phyloP scores from a whole-genome alignment of 2,329 filamentous ascomycete genomes.

The Ophiocordyceps polyrhachis-furcata region DNA sequence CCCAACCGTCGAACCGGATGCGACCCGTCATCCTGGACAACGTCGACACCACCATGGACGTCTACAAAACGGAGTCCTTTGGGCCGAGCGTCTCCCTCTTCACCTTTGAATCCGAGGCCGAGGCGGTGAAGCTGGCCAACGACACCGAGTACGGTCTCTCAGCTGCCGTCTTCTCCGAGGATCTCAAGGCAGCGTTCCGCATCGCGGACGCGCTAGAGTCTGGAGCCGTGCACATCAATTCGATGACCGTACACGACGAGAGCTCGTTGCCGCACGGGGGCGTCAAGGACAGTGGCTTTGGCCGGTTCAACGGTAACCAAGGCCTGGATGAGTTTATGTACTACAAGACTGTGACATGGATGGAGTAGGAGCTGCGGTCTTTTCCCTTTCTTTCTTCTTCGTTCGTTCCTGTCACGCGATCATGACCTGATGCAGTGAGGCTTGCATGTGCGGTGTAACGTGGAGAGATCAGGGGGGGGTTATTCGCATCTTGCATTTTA shows the following conservation, averaged over 20 bases:
- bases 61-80: conserved; percentile 61
- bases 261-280: conserved; percentile 45
- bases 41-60: conserved; percentile 46
- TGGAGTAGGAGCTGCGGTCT: background rate
- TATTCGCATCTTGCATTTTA: no score
- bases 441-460: no score
- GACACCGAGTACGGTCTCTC: conserved; percentile 64
- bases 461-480: no score
- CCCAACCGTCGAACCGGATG: conserved; percentile 23
- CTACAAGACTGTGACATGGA: conserved; percentile 43
- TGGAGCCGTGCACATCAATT: conserved; percentile 50
- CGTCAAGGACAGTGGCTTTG: conserved; percentile 43
- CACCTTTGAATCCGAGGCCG: conserved; percentile 47
- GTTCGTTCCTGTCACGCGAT: no score
- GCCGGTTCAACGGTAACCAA: conserved; percentile 34
- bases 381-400: conserved; percentile 6
- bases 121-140: conserved; percentile 57
- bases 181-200: conserved; percentile 38
- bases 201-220: conserved; percentile 46
- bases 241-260: conserved; percentile 48
- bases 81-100: conserved; percentile 55
- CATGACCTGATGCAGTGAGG: no score
- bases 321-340: conserved; percentile 43
- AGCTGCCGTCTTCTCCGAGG: conserved; percentile 53
- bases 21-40: conserved; percentile 48